Base-by-base conservation (phyloP, 1,284 basidiomycete species). In the Tylopilus orsonianus region DNA sequence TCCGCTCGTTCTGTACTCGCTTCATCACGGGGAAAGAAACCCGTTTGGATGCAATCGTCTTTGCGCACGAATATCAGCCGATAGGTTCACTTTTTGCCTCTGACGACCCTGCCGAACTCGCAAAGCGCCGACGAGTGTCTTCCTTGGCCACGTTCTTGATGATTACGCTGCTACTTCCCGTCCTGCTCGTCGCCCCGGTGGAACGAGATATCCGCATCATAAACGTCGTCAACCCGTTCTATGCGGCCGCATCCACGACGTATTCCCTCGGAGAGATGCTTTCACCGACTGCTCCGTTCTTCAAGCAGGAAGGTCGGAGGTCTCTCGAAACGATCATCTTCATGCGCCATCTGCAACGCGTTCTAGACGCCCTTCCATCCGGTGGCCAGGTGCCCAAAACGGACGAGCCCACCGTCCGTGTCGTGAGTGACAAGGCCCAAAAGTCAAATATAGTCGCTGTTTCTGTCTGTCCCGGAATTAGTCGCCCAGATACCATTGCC, bases 191-290 rank as follows among this genome's bases (percentile, higher is more conserved):
- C 26, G 85, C 87, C 2, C 91, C 90, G 0, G 73, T 78, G 6
- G 90, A 93, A 62, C 79, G 91, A 36, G 89, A 92, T 56, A 91
- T 95, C 43, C 83, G 91, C 16, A 79, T 94, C 53, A 72, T 94
- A 59, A 82, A 81, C 50, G 75, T 93, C 35, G 77, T 93, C 60
- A 92, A 93, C 52, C 89, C 90, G 1, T 89, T 89, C 54, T 93
- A 92, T 60, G 83, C 89, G 3, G 88, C 91, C 2, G 79, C 83
- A 0, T 74, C 84, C 2, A 77, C 78, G 1, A 70, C 71, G 0
- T 75, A 79, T 53, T 63, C 72, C 16, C 56, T 64, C 8, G 48
- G 64, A 3, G 27, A 50, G 14, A 56, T 52, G 3, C 56, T 55
- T n/a, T 37, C 57, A 41, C 42, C 47, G 9, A 30, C 57, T 0